phyloP scores from a whole-genome alignment of 2,329 filamentous ascomycete genomes.

The Endocalyx cinctus region DNA sequence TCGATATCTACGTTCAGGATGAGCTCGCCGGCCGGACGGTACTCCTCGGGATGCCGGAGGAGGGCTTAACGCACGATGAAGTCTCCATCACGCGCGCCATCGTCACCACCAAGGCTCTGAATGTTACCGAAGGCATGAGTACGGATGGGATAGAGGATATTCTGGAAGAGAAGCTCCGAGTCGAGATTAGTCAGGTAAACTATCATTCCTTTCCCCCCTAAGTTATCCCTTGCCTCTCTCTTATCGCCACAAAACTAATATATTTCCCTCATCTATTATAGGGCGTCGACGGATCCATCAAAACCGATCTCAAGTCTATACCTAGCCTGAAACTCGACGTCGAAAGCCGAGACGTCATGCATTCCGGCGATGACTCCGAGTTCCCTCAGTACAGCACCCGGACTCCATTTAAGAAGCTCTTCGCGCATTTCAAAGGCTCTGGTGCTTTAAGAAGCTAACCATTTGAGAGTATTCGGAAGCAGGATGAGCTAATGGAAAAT shows the following conservation, averaged over 20 bases:
- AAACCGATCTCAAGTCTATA: conserved; percentile 7
- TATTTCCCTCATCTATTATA: neutral
- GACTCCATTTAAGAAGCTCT: too few species aligned
- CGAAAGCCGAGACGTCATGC: conserved; percentile 9
- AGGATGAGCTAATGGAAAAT: too few species aligned
- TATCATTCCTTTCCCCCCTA: neutral
- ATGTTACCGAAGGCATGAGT: neutral
- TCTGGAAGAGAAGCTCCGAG: conserved; percentile 10
- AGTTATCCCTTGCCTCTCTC: neutral
- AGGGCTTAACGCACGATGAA: conserved; percentile 26
- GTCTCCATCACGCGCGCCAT: conserved; percentile 24
- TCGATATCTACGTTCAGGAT: conserved; percentile 29
- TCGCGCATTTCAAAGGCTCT: too few species aligned
- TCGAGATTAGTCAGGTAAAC: conserved; percentile 16
- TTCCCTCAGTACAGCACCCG: conserved; percentile 15
- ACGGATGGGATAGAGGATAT: conserved; percentile 4
- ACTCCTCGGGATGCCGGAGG: conserved; percentile 33
- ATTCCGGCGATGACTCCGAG: conserved; percentile 9
- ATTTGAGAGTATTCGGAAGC: too few species aligned
- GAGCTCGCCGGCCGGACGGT: conserved; percentile 27
- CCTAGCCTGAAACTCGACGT: conserved; percentile 13
- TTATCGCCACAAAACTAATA: neutral
- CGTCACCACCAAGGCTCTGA: conserved; percentile 2
- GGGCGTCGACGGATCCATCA: too few species aligned
- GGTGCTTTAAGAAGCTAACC: too few species aligned